Base-by-base conservation (phyloP, 805 yeast species). In the Ogataea henricii region DNA sequence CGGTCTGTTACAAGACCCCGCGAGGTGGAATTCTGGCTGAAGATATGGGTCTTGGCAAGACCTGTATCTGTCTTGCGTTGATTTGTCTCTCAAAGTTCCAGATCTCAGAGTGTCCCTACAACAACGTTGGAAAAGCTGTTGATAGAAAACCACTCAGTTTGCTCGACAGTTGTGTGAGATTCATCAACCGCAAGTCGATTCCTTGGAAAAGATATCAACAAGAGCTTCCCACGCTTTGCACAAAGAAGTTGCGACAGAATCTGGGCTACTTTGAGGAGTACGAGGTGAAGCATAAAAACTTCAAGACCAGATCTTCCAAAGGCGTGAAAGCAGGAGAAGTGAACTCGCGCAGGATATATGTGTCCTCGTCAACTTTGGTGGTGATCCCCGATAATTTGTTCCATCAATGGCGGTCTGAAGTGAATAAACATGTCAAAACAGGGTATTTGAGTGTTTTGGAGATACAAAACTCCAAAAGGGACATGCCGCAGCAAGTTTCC, bases 31-130 rank as follows among this genome's bases (percentile, higher is more conserved):
- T 82, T 4, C 60, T 82, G 13, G 86, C 86, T 1, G 87, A 82
- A 48, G 81, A 81, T 71, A 82, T 82, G 87, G 87, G 87, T 0
- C 65, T 81, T 33, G 87, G 87, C 0, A 82, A 82, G 58, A 82
- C 87, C 0, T 71, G 81, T 41, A 81, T 82, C 4, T 80, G 85
- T 54, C 63, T 82, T 22, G 78, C 83, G 3, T 65, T 82, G 41
- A 72, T 85, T 0, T 77, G 85, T 52, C 56, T 76, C 6, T 76
- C 89, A 0, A 80, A 76, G 52, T 66, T 62, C 55, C 85, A 84
- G 41, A 57, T 74, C 1, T 72, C 86, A 0, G 63, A 63, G 30
- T 67, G 72, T 2, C 85, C 85, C 0, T 57, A 57, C 2, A 45
- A 44, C n/a, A 51, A 43, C 29, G 54, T 20, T 30, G 20, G 23